A percentile compares a stretch with the other conserved stretches of the same genome.
Evolutionary conservation across 1,139 yeast genomes (phyloP).

Genomic region (Lodderomyces beijingensis): DNA sequence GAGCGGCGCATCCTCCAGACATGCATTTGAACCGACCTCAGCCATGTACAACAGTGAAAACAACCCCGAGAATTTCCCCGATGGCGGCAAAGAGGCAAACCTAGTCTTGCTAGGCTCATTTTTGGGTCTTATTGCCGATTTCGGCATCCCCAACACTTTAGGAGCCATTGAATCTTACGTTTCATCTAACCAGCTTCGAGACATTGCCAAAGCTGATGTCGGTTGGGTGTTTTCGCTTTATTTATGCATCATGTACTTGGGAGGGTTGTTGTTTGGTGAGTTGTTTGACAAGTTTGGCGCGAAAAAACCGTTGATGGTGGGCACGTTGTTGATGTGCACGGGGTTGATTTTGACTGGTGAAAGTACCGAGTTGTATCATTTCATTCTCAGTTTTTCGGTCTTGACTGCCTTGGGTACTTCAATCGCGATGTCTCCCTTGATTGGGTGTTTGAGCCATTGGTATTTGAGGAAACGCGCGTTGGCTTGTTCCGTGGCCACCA

Average conservation of each 20-base stretch:
- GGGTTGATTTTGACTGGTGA: conserved; percentile 54
- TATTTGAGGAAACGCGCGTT: conserved; percentile 51
- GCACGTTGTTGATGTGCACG: conserved; percentile 39
- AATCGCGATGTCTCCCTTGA: conserved; percentile 53
- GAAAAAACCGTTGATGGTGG: conserved; percentile 39
- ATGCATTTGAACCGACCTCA: no score
- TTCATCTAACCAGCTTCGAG: conserved; percentile 43
- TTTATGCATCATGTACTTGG: conserved; percentile 51
- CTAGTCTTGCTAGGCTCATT: conserved; percentile 59
- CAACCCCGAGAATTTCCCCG: conserved; percentile 46
- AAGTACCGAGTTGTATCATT: conserved; percentile 51
- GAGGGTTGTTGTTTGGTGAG: conserved; percentile 60
- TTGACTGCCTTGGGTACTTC: conserved; percentile 56
- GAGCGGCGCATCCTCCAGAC: no score
- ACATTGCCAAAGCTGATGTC: conserved; percentile 38
- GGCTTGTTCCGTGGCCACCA: conserved; percentile 54
- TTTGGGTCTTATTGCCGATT: conserved; percentile 54
- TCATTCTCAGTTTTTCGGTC: conserved; percentile 54
- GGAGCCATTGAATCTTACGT: conserved; percentile 63
- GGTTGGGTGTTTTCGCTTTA: conserved; percentile 66
- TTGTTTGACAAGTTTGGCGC: conserved; percentile 58
- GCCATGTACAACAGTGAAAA: conserved; percentile 22
- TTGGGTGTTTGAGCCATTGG: conserved; percentile 62
- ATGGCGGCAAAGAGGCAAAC: conserved; percentile 59
- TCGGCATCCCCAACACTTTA: conserved; percentile 56